Conservation (phyloP, 192 early-diverging fungal species). For the Backusella luteola region DNA sequence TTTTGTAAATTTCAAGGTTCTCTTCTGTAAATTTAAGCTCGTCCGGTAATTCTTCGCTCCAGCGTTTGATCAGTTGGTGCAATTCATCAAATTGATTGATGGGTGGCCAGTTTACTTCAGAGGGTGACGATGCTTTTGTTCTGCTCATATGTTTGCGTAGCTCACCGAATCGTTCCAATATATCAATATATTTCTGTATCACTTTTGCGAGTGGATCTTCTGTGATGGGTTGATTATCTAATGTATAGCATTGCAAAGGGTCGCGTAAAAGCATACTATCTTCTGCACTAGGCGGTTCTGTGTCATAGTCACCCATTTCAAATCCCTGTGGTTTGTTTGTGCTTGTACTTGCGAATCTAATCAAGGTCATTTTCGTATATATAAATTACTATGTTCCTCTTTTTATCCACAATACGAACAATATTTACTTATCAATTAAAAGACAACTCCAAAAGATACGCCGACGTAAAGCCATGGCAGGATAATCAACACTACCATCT, state of each 20-base stretch:
- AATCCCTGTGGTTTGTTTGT: slow-evolving; percentile 47
- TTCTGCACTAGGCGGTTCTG: neutral
- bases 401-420: neutral
- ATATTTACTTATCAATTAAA: slow-evolving; percentile 42
- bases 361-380: neutral
- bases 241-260: slow-evolving; percentile 13
- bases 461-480: slow-evolving; percentile 32
- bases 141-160: slow-evolving; percentile 22
- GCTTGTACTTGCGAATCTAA: slow-evolving; percentile 35
- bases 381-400: no score
- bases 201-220: slow-evolving; percentile 19
- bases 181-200: slow-evolving; percentile 3
- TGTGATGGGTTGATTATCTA: slow-evolving; percentile 3
- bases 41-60: slow-evolving; percentile 17
- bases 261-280: slow-evolving; percentile 21
- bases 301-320: slow-evolving; percentile 47
- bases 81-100: slow-evolving; percentile 20
- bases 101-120: slow-evolving; percentile 22
- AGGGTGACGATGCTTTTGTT: neutral
- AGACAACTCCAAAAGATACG: slow-evolving; percentile 54
- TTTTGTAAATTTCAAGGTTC: slow-evolving; percentile 11
- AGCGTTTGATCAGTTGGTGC: slow-evolving; percentile 6
- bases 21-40: slow-evolving; percentile 4
- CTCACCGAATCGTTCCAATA: slow-evolving; percentile 29
- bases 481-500: slow-evolving; percentile 40